Evolutionary conservation across 129 eudicot genomes (phyloP).

Genomic region (Helianthus tuberosus): DNA sequence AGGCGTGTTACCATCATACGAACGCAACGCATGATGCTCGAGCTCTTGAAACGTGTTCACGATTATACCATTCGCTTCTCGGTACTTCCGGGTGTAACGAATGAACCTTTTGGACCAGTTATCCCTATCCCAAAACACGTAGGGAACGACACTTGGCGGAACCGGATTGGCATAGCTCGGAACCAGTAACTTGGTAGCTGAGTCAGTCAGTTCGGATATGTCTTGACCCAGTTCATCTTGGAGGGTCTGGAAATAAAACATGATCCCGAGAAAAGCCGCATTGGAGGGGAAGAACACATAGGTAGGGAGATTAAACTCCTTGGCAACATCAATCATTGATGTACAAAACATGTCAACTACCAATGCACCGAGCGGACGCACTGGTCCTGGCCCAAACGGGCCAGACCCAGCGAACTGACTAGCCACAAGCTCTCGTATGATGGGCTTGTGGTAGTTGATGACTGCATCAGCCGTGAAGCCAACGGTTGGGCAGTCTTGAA

Average conservation of each 20-base stretch:
- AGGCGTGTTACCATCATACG: conserved; percentile 37
- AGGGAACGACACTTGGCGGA: conserved; percentile 40
- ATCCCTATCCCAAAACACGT: conserved; percentile 29
- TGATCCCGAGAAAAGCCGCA: conserved; percentile 47
- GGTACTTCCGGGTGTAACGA: conserved; percentile 36
- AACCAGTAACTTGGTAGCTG: not conserved
- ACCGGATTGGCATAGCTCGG: conserved; percentile 44
- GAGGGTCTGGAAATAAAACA: conserved; percentile 44
- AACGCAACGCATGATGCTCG: conserved; percentile 39
- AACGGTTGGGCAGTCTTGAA: conserved; percentile 23
- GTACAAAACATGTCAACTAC: conserved; percentile 69
- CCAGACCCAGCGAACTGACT: not conserved
- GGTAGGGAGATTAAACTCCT: conserved; percentile 42
- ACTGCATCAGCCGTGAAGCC: conserved; percentile 35
- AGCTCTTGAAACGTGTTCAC: conserved; percentile 56
- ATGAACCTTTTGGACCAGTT: conserved; percentile 38
- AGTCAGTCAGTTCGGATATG: conserved; percentile 22
- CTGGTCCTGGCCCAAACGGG: conserved; percentile 9
- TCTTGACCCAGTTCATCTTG: conserved; percentile 38
- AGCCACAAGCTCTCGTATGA: conserved; percentile 33
- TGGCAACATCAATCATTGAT: conserved; percentile 55
- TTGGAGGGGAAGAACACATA: conserved; percentile 51
- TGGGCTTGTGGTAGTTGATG: conserved; percentile 37
- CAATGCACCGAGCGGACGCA: conserved; percentile 25
- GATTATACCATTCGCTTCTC: conserved; percentile 54